Evolutionary conservation across 345 rosid genomes (phyloP).

Genomic region (Fremontodendron californicum): DNA sequence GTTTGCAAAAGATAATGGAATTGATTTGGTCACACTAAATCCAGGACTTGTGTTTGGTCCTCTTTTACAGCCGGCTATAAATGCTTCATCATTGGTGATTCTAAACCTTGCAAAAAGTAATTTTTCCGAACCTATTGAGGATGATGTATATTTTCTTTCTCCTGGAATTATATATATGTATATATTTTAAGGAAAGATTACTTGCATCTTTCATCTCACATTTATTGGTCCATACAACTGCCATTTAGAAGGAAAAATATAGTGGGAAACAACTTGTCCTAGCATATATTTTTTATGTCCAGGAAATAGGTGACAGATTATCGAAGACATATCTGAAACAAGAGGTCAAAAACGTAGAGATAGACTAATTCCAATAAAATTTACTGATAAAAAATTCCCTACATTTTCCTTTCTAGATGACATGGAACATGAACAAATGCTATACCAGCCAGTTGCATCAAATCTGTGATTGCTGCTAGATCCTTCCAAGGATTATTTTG

Average conservation of each 20-base stretch:
- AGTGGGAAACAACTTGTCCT: too few relatives aligned
- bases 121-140: not conserved
- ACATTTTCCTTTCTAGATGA: not conserved
- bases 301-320: too few relatives aligned
- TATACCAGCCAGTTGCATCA: too few relatives aligned
- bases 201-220: not conserved
- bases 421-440: not conserved
- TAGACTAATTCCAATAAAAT: not conserved
- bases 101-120: conserved; percentile 34
- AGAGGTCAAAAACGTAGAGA: too few relatives aligned
- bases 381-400: not conserved
- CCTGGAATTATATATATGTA: not conserved
- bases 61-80: conserved; percentile 43
- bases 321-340: too few relatives aligned
- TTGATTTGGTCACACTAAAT: conserved; percentile 41
- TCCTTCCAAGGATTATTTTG: not conserved
- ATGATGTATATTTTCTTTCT: not conserved
- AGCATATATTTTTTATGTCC: too few relatives aligned
- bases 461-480: not conserved
- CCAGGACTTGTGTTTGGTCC: conserved; percentile 48
- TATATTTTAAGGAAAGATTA: not conserved
- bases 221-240: not conserved
- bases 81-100: conserved; percentile 22
- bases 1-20: conserved; percentile 42
- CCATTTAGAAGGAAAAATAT: too few relatives aligned